Base-by-base conservation (phyloP, 2,329 filamentous ascomycete species). In the Zasmidium angulare region DNA sequence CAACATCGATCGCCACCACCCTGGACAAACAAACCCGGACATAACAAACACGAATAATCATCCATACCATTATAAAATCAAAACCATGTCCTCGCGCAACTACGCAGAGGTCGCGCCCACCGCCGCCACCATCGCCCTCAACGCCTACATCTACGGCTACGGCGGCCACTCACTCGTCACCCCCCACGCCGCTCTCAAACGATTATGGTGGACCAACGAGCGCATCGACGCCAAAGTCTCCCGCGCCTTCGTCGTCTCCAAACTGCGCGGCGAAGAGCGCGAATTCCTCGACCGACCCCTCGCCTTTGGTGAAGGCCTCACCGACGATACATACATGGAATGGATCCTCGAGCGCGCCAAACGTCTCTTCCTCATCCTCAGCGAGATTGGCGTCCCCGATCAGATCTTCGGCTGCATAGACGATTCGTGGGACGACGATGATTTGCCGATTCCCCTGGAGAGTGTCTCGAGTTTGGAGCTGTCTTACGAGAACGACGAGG, bases 401-500 rank as follows among this genome's bases (percentile, higher is more conserved):
- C 87, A 89, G 71, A 91, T 92, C 61, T 92, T 92, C 68, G 84
- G 84, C 46, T 80, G 90, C 54, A 85, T 91, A 59, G 89, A 92
- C 73, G 86, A 89, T 69, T 88, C 86, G 21, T 91, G 88, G 88
- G 87, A 89, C 66, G 89, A 93, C 68, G 82, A 85, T 55, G 89
- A 93, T 74, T 78, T 93, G 46, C 89, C 89, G 3, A 80, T 92
- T 50, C 79, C 85, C 3, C 77, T 84, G 55, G 86, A 89, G 53
- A 84, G 89, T 60, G 82, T 91, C 49, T 81, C 83, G 66, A 83
- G 83, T 50, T 81, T 91, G 19, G 80, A 82, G 26, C 77, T 91
- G 47, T 85, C 85, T 0, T 79, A 82, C 21, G 75, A 79, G 22
- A 82, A 80, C 52, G 84, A 90, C 70, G 82, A 86, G 59, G 82